Evolutionary conservation across 371 early-diverging fungal species (phyloP).

Genomic region (Rhizopus stolonifer): DNA sequence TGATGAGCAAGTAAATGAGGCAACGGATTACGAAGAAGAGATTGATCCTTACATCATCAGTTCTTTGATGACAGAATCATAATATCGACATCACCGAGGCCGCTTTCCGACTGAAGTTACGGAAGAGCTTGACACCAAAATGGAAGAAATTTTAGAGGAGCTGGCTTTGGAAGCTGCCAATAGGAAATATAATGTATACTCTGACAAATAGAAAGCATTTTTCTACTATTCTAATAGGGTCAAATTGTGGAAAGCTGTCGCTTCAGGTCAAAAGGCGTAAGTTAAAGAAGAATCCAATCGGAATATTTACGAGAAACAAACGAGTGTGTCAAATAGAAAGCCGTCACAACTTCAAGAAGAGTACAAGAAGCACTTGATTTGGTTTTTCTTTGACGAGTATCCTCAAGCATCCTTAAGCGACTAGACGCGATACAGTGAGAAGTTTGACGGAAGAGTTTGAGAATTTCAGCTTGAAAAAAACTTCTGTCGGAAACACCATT

Average conservation of each 20-base stretch:
- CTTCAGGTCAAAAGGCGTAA: neutral
- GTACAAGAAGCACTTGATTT: slow-evolving; percentile 7
- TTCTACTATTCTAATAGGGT: slow-evolving; percentile 10
- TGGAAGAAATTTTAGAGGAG: neutral
- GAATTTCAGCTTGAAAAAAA: slow-evolving; percentile 15
- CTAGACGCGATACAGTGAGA: slow-evolving; percentile 15
- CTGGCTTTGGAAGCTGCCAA: neutral
- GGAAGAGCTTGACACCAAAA: slow-evolving; percentile 4
- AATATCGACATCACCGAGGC: slow-evolving; percentile 1
- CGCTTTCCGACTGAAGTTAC: slow-evolving; percentile 10
- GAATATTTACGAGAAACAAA: slow-evolving; percentile 13
- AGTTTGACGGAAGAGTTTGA: slow-evolving; percentile 13
- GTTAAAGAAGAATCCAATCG: slow-evolving; percentile 2
- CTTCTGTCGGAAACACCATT: slow-evolving; percentile 15
- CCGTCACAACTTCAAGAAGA: slow-evolving; percentile 13
- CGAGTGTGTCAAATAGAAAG: slow-evolving; percentile 9
- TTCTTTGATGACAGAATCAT: too few relatives aligned
- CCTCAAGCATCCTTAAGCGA: slow-evolving; percentile 16
- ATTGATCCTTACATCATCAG: too few relatives aligned
- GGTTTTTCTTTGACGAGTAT: slow-evolving; percentile 10
- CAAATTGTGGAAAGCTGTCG: slow-evolving; percentile 7
- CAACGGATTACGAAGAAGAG: too few relatives aligned
- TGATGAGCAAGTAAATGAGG: too few relatives aligned
- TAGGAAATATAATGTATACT: slow-evolving; percentile 10
- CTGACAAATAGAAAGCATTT: slow-evolving; percentile 9